These are phyloP conservation scores for Dryas octopetala DNA, from an alignment of 306 rosid species.

Conservation along the genomic window DNA sequence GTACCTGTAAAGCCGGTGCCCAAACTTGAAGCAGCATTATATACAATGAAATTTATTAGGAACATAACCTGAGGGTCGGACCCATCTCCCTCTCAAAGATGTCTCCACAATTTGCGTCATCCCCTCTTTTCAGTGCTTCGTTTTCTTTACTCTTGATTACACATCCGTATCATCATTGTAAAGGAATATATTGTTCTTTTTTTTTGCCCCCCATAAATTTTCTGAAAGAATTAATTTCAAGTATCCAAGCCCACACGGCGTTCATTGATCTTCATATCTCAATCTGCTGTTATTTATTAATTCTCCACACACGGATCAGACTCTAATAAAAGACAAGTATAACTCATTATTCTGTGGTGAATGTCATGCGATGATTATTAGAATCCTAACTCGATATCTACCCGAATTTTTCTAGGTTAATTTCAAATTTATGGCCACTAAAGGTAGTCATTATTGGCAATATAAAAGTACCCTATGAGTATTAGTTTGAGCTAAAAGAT, in stretches of 20 bases:
- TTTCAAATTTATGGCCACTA: not conserved
- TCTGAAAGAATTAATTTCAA: not conserved
- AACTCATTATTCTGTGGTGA: too few relatives aligned
- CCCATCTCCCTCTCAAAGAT: conserved; percentile 51
- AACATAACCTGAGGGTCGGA: conserved; percentile 42
- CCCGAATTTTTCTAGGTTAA: not conserved
- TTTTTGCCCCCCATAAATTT: not conserved
- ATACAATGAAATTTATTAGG: conserved; percentile 22
- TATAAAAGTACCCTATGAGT: not conserved
- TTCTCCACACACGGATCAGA: too few relatives aligned
- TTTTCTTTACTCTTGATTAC: conserved; percentile 27
- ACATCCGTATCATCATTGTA: conserved; percentile 21
- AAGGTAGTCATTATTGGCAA: not conserved
- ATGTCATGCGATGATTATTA: too few relatives aligned
- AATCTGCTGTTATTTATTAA: too few relatives aligned
- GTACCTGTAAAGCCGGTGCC: conserved; percentile 26
- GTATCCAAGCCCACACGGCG: too few relatives aligned
- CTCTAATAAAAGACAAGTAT: too few relatives aligned
- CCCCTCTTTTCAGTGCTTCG: conserved; percentile 44
- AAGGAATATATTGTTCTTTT: not conserved
- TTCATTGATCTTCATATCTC: too few relatives aligned
- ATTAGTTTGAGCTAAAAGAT: not conserved
- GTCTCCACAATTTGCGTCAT: conserved; percentile 45
- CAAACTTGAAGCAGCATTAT: conserved; percentile 41
- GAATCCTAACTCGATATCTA: not conserved